A percentile compares a stretch with the other conserved stretches of the same genome.
Evolutionary conservation across 768 basidiomycete genomes (phyloP).

Genomic region (Hortiboletus campestris): DNA sequence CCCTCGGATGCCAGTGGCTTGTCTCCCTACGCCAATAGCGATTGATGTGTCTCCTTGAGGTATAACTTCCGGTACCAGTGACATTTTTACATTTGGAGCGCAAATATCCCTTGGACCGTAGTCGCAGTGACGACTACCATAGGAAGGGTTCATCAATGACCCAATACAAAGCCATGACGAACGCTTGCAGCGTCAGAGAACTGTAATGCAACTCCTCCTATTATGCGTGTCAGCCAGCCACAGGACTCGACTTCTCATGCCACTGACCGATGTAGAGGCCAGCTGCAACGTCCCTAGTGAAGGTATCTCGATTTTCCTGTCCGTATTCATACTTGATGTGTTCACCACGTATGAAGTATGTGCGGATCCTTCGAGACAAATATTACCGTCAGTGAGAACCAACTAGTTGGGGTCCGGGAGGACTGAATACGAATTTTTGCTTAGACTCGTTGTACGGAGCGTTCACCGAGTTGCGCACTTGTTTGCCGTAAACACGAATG

Average conservation of each 20-base stretch:
- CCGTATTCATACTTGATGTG: neutral
- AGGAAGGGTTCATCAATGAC: neutral
- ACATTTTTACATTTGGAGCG: too few species aligned
- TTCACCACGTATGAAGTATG: constrained; percentile 1
- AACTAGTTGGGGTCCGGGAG: accelerated
- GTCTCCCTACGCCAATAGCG: too few species aligned
- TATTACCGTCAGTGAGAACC: neutral
- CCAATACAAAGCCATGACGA: neutral
- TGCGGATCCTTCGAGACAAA: neutral
- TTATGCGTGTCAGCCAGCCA: neutral
- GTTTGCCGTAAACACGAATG: neutral
- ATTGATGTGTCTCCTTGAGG: too few species aligned
- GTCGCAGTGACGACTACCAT: too few species aligned
- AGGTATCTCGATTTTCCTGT: neutral
- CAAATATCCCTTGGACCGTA: too few species aligned
- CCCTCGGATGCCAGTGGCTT: too few species aligned
- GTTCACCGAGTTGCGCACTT: constrained; percentile 3
- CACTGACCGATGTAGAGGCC: constrained; percentile 1
- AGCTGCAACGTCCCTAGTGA: constrained; percentile 3
- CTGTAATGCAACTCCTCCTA: constrained; percentile 1
- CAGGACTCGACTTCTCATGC: neutral
- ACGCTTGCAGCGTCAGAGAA: constrained; percentile 3
- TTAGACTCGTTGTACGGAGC: constrained; percentile 1
- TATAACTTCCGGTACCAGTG: too few species aligned
- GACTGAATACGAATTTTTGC: neutral